Base-by-base conservation (phyloP, 176 grass and related monocot species). In the Avena sativa region DNA sequence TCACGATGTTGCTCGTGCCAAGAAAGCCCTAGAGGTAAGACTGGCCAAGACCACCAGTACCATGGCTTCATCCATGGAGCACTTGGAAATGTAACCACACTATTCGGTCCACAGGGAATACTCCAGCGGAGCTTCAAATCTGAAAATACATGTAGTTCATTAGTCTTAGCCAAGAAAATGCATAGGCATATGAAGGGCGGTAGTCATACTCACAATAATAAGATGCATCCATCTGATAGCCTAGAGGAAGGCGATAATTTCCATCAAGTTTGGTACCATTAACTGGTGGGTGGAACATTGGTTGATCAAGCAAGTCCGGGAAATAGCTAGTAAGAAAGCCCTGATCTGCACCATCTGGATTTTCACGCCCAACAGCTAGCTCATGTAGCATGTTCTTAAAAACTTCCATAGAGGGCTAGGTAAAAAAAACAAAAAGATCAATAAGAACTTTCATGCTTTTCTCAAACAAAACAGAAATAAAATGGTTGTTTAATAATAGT, bases 171-270 rank as follows among this genome's bases (percentile, higher is more conserved):
- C 14, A 82, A 46, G n/a, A 81, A 56, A 55, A 90, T 69, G 79
- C 9, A 40, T 38, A 48, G 80, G 11, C 70, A 82, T 59, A 70
- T 32, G 14, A 19, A 43, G 40, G 40, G 4, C 19, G 19, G 25
- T 89, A 66, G 12, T 49, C 55, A 70, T 26, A 95, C 89, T 95
- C 47, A 93, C 93, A 95, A 78, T 89, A 95, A 83, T 98, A 98
- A 65, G 96, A 98, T 71, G 93, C 96, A 79, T 98, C 96, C 96
- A 98, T 98, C 79, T 98, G 96, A 89, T 98, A 98, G 60, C 96
- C 96, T 87, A 98, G 90, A 84, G 96, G 96, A 71, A 95, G 93
- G 20, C 96, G 96, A 79, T 94, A 98, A 20, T 82, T 88, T 30
- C 96, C 96, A 5, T 79, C 86, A 86, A 98, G 89, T 83, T 98